Evolutionary conservation across 805 yeast species (phyloP).

Genomic region (Starmerella scarabaei): DNA sequence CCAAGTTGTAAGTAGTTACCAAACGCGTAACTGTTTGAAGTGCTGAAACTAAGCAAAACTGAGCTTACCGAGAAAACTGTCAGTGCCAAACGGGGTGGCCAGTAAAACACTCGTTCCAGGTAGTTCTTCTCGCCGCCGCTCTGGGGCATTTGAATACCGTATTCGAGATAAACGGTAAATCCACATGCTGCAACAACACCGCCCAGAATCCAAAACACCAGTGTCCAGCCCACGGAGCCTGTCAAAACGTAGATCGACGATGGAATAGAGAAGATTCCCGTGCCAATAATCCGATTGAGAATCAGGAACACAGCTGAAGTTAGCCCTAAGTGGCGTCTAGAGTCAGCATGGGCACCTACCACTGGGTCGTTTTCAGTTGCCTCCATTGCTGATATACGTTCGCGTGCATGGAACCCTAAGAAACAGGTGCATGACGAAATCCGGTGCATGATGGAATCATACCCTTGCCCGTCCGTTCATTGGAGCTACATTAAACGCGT

Average conservation of each 20-base stretch:
- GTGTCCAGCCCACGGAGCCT: conserved; percentile 47
- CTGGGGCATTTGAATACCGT: conserved; percentile 50
- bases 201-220: conserved; percentile 50
- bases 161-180: conserved; percentile 47
- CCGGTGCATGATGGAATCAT: no score
- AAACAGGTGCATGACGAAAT: no score
- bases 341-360: background rate
- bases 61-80: conserved; percentile 39
- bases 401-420: no score
- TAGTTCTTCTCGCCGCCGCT: conserved; percentile 62
- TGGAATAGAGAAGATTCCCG: conserved; percentile 61
- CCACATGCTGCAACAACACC: conserved; percentile 45
- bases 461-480: no score
- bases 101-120: conserved; percentile 42
- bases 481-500: no score
- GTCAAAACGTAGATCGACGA: conserved; percentile 44
- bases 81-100: conserved; percentile 43
- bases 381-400: no score
- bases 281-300: conserved; percentile 59
- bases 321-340: conserved; percentile 24
- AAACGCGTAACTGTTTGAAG: conserved; percentile 53
- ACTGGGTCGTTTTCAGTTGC: no score
- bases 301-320: conserved; percentile 33
- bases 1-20: conserved; percentile 44
- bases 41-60: conserved; percentile 47